Evolutionary conservation across 495 filamentous ascomycete species (phyloP), one percentile per base, ranked within the genome.

Genomic region (Amphirosellinia nigrospora): DNA sequence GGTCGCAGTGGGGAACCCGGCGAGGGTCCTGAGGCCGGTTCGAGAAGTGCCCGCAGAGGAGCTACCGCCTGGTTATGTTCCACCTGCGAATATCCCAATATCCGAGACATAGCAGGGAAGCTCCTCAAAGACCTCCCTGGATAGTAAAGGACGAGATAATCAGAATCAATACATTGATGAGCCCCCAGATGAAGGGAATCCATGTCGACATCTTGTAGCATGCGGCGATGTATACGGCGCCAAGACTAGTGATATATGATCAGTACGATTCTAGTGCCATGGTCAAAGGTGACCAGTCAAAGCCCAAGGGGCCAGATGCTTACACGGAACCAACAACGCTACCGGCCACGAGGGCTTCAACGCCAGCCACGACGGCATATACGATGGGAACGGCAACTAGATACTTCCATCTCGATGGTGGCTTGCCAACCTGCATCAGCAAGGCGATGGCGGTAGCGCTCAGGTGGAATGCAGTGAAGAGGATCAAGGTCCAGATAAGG

Each of bases 201-300:
- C 96, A 99, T 2, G 96, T 98, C 63, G 94, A 96, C 95, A 98
- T 97, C 71, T 88, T 82, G 76, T 97, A 97, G 79, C 90, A 92
- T 38, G 94, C 96, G 19, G 93, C 88, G 71, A 92, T 88, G 75
- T 98, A 99, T 53, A 96, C 89, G 7, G 91, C 92, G 30, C 93
- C 94, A 13, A 99, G 87, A 61, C 95, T 98, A 55, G 10, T 13
- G 10, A 45, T 73, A 72, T 45, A 62, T 78, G 46, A 81, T 79
- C 70, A 72, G 70, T 45, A 43, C 68, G 11, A 45, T 66, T 21
- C 56, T 36, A 59, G 34, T 0, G 43, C 32, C 7, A 52, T 13
- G 66, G 39, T 5, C 41, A 13, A 26, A 28, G 26, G 11, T 10
- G 6, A 43, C 19, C 34, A 41, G 28, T 41, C 65, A 26, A 19